Conservation (phyloP, 345 rosid species). For the Punica granatum region DNA sequence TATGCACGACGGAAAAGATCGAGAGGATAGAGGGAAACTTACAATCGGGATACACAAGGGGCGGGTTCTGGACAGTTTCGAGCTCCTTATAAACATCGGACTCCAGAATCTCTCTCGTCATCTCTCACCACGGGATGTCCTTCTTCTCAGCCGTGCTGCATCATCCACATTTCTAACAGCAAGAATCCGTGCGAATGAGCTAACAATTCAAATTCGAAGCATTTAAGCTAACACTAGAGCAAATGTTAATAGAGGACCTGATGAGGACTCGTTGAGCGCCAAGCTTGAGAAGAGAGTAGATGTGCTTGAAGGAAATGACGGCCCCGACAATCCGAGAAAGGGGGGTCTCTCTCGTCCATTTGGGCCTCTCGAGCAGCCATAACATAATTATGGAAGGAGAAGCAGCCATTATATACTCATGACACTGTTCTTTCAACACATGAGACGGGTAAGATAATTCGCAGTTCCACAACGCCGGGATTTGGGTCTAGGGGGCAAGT, state of each 20-base stretch:
- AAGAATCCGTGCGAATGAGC: neutral
- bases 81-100: slow-evolving; percentile 60
- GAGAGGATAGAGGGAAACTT: neutral
- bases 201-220: neutral
- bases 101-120: slow-evolving; percentile 44
- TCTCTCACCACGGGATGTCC: slow-evolving; percentile 51
- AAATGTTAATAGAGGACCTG: slow-evolving; percentile 23
- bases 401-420: too few species aligned
- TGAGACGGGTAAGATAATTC: too few species aligned
- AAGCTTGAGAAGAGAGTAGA: slow-evolving; percentile 46
- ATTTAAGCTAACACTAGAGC: neutral
- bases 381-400: too few species aligned
- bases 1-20: neutral
- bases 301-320: slow-evolving; percentile 49
- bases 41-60: slow-evolving; percentile 53
- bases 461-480: too few species aligned
- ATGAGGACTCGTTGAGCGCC: slow-evolving; percentile 60
- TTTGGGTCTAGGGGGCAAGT: too few species aligned
- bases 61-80: slow-evolving; percentile 35
- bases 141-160: slow-evolving; percentile 61
- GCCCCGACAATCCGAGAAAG: slow-evolving; percentile 49
- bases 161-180: slow-evolving; percentile 9
- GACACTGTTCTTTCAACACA: too few species aligned
- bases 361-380: slow-evolving; percentile 41
- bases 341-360: slow-evolving; percentile 59